These are phyloP conservation scores for Typha latifolia DNA, from an alignment of 176 grass and related monocot genomes.

Conservation along the genomic window DNA sequence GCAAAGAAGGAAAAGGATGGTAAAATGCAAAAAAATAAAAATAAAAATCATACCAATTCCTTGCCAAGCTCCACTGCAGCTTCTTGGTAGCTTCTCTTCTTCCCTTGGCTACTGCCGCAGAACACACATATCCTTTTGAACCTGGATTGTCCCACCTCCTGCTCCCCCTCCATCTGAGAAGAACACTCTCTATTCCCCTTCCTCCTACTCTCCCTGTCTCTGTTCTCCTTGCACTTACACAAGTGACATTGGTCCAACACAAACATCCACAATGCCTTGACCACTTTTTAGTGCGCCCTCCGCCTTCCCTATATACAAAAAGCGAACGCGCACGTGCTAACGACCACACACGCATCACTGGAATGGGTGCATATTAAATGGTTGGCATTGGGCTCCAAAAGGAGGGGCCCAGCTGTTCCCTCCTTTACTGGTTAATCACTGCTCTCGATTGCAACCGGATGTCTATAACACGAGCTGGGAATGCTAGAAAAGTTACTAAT, in stretches of 20 bases:
- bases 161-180: background rate
- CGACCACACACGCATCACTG: background rate
- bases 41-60: conserved; percentile 45
- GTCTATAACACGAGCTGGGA: background rate
- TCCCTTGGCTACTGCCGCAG: conserved; percentile 93
- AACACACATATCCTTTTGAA: conserved; percentile 98
- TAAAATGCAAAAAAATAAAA: too few relatives aligned
- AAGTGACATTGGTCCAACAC: conserved; percentile 8
- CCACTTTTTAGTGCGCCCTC: conserved; percentile 13
- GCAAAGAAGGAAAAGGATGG: background rate
- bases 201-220: background rate
- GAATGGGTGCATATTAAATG: background rate
- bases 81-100: conserved; percentile 91
- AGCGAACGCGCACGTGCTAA: background rate
- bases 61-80: conserved; percentile 93
- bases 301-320: conserved; percentile 2
- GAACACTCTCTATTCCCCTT: too few relatives aligned
- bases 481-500: conserved; percentile 6
- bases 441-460: background rate
- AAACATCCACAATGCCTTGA: conserved; percentile 14
- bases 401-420: conserved; percentile 6
- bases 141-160: conserved; percentile 54
- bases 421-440: background rate
- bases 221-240: background rate
- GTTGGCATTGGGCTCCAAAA: background rate